These are phyloP conservation scores for Lachnellula occidentalis DNA, from an alignment of 2,329 filamentous ascomycete species.

Conservation along the genomic window DNA sequence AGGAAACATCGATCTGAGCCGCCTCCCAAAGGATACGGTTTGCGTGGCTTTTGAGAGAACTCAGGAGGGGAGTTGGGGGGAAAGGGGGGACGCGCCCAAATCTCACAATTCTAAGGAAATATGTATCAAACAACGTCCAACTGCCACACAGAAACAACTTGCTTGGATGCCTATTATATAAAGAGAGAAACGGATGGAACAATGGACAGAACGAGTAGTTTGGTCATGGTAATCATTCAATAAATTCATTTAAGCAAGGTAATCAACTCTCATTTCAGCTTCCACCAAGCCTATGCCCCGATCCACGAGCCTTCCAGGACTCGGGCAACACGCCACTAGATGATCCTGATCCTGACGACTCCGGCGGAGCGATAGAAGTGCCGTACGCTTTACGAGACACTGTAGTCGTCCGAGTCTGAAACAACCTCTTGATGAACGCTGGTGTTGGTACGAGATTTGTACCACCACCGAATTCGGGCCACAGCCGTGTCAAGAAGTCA, in stretches of 20 bases:
- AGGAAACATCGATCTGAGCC: no score
- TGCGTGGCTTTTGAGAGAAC: no score
- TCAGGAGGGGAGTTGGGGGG: no score
- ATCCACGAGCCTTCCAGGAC: slow-evolving; percentile 58
- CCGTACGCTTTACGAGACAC: slow-evolving; percentile 53
- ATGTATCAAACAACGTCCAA: no score
- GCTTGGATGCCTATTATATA: no score
- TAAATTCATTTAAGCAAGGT: no score
- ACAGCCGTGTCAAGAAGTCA: slow-evolving; percentile 83
- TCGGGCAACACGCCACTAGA: slow-evolving; percentile 51
- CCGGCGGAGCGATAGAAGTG: slow-evolving; percentile 47
- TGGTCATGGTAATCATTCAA: no score
- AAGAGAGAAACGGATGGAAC: background rate
- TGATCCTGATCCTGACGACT: slow-evolving; percentile 36
- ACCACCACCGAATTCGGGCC: slow-evolving; percentile 83
- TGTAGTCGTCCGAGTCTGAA: slow-evolving; percentile 43
- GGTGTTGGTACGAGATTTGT: slow-evolving; percentile 73
- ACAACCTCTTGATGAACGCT: slow-evolving; percentile 60
- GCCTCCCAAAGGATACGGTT: no score
- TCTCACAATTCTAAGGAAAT: no score
- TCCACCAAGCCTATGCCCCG: slow-evolving; percentile 57
- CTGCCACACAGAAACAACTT: no score
- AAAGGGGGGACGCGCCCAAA: no score
- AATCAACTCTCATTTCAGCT: slow-evolving; percentile 7
- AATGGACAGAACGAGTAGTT: background rate